Base-by-base conservation (phyloP, 202 grass and related monocot species). In the Panicum hallii region DNA sequence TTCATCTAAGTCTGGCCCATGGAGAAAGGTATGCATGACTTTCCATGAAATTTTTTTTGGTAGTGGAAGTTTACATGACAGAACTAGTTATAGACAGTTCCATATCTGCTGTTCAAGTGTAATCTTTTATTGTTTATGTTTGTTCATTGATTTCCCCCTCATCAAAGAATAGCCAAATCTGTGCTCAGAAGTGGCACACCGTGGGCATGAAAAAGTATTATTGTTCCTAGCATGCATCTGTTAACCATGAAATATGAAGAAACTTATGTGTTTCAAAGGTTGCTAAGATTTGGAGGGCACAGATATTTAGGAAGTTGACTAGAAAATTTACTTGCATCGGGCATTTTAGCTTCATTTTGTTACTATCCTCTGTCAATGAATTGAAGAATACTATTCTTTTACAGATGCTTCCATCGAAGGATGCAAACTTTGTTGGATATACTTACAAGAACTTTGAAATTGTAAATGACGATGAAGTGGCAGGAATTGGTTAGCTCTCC, bases 401-500 rank as follows among this genome's bases (percentile, higher is more conserved):
- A 60, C 93, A 99, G 96, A 98, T 98, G 95, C 95, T 98, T 89
- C 91, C 93, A n/a, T 98, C 95, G 22, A 98, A 98, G 79, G 95
- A 98, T 84, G 89, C 87, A 58, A 98, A 98, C 65, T 98, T 98
- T 82, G 95, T 95, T 88, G 95, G 95, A 73, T 98, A 98, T 73
- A 98, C 95, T 3, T 98, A 98, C 82, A 98, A 98, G 67, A 98
- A 98, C 83, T 98, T 98, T 36, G 95, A 98, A 89, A 98, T 98
- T 87, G 93, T 98, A 57, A 98, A 92, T 80, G 93, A 98, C 30
- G 87, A 95, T 77, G 91, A 98, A 83, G 93, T 93, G 84, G 87
- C 91, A 58, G 95, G 95, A 74, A 90, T 98, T 85, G 95, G 95
- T 98, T 91, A 79, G 85, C 54, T 40, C 56, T 57, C 69, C 26